Evolutionary conservation across 805 yeast species (phyloP), one percentile per base, ranked within the genome.

Genomic region (Monosporozyma yasuniensis): DNA sequence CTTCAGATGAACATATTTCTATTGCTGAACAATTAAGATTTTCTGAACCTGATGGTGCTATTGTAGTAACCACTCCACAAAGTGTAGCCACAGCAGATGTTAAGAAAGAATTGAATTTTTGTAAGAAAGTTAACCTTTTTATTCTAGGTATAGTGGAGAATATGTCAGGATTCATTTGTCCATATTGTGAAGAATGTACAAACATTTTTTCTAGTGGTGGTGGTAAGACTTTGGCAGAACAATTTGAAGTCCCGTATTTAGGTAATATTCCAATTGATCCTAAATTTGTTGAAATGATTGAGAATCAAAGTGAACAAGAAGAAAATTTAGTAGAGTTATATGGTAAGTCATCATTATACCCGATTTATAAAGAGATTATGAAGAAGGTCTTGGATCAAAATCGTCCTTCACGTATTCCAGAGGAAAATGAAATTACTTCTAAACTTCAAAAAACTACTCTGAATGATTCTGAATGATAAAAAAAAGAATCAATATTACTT

Each of bases 131-230:
- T 34, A 81, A 81, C 49, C 80, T 93, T 58, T 73, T 76, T 23
- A 77, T 91, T 1, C 64, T 93, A 49, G 99, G 99, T 0, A 78
- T 93, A 3, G 79, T 93, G 9, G 99, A 93, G 64, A 93, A 93
- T 61, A 91, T 93, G 99, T 81, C 95, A 46, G 99, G 99, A 1
- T 93, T 87, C 61, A 81, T 89, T 3, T 93, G 99, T 64, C 99
- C 99, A 0, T 80, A 80, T 64, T 93, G 99, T 64, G 78, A 84
- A 1, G 98, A 91, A 62, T 84, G 91, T 63, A 89, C 97, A 3
- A 83, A 90, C 64, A 86, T 93, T 22, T 93, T 93, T 64, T 87
- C 93, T 56, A 78, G 84, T 47, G 99, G 98, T 8, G 99, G 99
- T 25, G 99, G 99, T 2, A 66, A 75, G 56, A 69, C 67, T 14